These are phyloP conservation scores for Dinochytrium kinnereticum DNA, from an alignment of 371 early-diverging fungal species.

Conservation along the genomic window DNA sequence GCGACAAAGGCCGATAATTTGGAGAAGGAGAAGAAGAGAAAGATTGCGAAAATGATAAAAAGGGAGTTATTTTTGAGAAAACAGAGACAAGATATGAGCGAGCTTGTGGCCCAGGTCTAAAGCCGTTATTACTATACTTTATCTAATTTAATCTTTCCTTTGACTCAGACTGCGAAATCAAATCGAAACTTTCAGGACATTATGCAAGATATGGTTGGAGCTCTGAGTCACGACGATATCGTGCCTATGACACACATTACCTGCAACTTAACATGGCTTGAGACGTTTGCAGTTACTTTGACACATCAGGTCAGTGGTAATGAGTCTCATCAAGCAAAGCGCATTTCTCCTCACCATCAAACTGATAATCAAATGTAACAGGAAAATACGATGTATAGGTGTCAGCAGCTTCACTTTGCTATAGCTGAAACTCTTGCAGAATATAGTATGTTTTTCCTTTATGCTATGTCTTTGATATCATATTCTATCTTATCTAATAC, in stretches of 20 bases:
- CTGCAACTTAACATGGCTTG: constrained; percentile 48
- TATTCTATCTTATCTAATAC: too few relatives aligned
- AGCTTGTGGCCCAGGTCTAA: constrained; percentile 31
- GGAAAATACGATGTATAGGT: too few relatives aligned
- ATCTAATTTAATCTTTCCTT: neutral
- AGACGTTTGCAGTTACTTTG: constrained; percentile 49
- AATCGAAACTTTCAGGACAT: constrained; percentile 45
- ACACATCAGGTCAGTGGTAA: constrained; percentile 27
- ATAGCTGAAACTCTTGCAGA: too few relatives aligned
- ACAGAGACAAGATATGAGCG: constrained; percentile 43
- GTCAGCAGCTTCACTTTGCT: too few relatives aligned
- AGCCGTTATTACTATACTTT: neutral
- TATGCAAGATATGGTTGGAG: constrained; percentile 41
- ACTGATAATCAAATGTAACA: too few relatives aligned
- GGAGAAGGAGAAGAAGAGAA: constrained; percentile 20
- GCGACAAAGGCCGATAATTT: constrained; percentile 42
- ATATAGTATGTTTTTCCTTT: too few relatives aligned
- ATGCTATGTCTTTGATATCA: too few relatives aligned
- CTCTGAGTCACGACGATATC: constrained; percentile 50
- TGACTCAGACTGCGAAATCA: constrained; percentile 21
- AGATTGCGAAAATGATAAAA: constrained; percentile 39
- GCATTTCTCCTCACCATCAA: too few relatives aligned
- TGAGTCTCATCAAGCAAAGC: too few relatives aligned
- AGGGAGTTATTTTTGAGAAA: constrained; percentile 46
- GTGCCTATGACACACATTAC: constrained; percentile 39